phyloP scores from a whole-genome alignment of 192 early-diverging fungal species.

The Backusella macrospora region DNA sequence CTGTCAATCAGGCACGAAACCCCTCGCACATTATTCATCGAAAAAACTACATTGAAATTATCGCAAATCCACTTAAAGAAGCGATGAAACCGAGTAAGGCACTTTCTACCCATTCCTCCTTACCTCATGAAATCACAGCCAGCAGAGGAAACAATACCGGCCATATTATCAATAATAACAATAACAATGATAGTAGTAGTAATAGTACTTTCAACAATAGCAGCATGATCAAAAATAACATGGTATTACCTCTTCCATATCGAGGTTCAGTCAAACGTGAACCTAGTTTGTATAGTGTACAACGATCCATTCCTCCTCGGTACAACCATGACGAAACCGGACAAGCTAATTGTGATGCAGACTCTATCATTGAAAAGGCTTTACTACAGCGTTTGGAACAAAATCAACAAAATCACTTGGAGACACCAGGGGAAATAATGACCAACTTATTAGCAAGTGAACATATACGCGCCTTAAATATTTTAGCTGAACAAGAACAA shows the following conservation, averaged over 20 bases:
- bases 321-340: not conserved
- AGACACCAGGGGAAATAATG: conserved; percentile 23
- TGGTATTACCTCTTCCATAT: conserved; percentile 6
- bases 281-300: not conserved
- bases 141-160: not conserved
- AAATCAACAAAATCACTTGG: not conserved
- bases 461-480: conserved; percentile 27
- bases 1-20: not conserved
- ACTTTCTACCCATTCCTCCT: not conserved
- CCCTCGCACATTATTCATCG: not conserved
- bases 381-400: conserved; percentile 17
- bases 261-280: not conserved
- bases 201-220: not conserved
- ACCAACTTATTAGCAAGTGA: conserved; percentile 20
- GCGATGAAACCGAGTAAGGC: not conserved
- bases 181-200: not conserved
- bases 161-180: not conserved
- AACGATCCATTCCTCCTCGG: conserved; percentile 3
- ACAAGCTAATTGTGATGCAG: not conserved
- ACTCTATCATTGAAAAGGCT: conserved; percentile 16
- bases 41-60: conserved; percentile 30
- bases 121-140: not conserved
- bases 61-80: conserved; percentile 14
- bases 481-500: conserved; percentile 14
- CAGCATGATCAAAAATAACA: not conserved